Percentiles rank a stretch among this genome's conserved stretches.
These are phyloP conservation scores for Eugenia klotzschiana DNA, from an alignment of 441 rosid genomes.

Conservation along the genomic window DNA sequence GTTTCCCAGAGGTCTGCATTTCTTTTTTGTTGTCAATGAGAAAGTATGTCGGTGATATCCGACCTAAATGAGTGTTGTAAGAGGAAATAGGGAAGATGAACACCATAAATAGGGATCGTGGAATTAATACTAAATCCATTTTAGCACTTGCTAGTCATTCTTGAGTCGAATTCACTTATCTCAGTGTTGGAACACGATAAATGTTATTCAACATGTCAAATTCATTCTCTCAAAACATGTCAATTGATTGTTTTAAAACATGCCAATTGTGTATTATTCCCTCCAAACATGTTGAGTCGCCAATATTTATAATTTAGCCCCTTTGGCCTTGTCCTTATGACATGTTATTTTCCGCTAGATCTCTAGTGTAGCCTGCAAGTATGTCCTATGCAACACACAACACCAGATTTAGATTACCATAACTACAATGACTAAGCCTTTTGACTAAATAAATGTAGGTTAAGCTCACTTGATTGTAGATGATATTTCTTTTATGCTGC, in stretches of 20 bases:
- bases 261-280: neutral
- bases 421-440: neutral
- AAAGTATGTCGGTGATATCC: neutral
- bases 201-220: neutral
- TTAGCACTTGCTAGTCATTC: neutral
- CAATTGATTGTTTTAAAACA: neutral
- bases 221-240: neutral
- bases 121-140: neutral
- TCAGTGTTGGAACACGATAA: neutral
- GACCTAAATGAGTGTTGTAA: neutral
- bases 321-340: neutral
- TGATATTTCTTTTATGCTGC: neutral
- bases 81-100: neutral
- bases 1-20: neutral
- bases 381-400: neutral
- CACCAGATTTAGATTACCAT: neutral
- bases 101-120: neutral
- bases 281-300: neutral
- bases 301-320: neutral
- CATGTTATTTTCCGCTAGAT: neutral
- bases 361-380: neutral
- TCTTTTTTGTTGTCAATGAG: neutral
- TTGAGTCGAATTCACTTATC: neutral
- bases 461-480: neutral
- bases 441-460: neutral